Base-by-base conservation (phyloP, 176 grass and related monocot genomes). In the Bothriochloa decipiens region DNA sequence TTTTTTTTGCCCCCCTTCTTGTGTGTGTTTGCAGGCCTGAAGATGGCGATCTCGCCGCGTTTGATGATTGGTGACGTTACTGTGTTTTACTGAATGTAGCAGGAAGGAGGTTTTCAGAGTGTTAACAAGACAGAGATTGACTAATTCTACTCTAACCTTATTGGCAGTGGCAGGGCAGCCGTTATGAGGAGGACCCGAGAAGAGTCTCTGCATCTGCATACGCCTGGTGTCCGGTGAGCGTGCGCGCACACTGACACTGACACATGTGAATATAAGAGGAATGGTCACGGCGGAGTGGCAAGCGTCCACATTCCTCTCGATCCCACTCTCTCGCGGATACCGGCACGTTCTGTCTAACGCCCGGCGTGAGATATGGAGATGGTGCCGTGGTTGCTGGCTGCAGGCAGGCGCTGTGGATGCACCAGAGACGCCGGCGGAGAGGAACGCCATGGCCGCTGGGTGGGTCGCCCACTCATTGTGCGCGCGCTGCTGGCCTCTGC, bases 401-500 rank as follows among this genome's bases (percentile, higher is more conserved):
- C 17, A 61, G 55, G 23, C 17, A 61, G 55, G 68, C 10, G 16
- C 52, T n/a, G 82, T 46, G 11, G 11, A 45, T n/a, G 40, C 5
- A 50, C 35, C n/a, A 6, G 50, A 58, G 15, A 23, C 39, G 79
- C 49, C 2, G 68, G 74, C 26, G 35, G 57, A 16, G n/a, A 63
- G 60, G 50, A 53, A 53, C 6, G 57, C 76, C 58, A 45, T 22
- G 40, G 52, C 18, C 17, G 6, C 33, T 77, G 13, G 79, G 79
- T 81, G 79, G 79, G 32, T 55, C 13, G 46, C 46, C 65, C 79
- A 81, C 79, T 81, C 49, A n/a, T n/a, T n/a, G 32, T 27, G 23
- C 60, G 60, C n/a, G 23, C 55, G 20, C 55, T 60, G 53, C 49
- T 52, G 49, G 49, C 16, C 49, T 52, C 49, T 52, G 18, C 32